Base-by-base conservation (phyloP, 1,139 yeast genomes). In the Blastobotrys proliferans region DNA sequence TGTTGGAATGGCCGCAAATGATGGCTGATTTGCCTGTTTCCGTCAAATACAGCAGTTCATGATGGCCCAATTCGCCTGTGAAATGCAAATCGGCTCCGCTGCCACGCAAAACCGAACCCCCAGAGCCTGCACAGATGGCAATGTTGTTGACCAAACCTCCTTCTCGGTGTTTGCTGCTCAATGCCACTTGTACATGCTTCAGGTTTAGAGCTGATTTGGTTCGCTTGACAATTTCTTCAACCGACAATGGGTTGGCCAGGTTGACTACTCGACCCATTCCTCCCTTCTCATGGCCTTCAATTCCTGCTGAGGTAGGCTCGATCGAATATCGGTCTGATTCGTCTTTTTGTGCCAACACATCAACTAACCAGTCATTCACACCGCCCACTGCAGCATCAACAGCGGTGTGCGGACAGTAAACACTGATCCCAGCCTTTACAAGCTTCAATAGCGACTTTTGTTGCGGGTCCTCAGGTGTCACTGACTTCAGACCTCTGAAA, bases 121-220 rank as follows among this genome's bases (percentile, higher is more conserved):
- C 99, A 3, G 96, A 85, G 0, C 99, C 99, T 3, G 98, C 98
- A 64, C 99, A 92, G 18, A 92, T 63, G 0, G 97, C 97, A n/a
- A 88, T 70, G 0, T 61, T 46, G 8, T 38, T 34, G 29, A 61
- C 42, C 8, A 57, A 51, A 13, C 61, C 65, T n/a, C 54, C 51
- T 10, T 52, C 44, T 22, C 52, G 42, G 31, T 65, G 63, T 9
- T 60, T 49, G 9, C 62, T 62, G 2, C 71, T 64, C 0, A 73
- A 68, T 1, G 88, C 88, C 1, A 87, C 76, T 60, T 85, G 95
- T 8, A 90, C 67, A 50, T 79, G 67, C 0, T 62, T 45, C 40
- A 92, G 63, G 0, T 67, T 70, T 37, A 90, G 66, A 18, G 71
- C 69, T 0, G 44, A 36, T 56, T 92, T 92, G 38, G 84, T 73